Evolutionary conservation across 495 filamentous ascomycete species (phyloP), one percentile per base, ranked within the genome.

Genomic region (Neurospora sp.): DNA sequence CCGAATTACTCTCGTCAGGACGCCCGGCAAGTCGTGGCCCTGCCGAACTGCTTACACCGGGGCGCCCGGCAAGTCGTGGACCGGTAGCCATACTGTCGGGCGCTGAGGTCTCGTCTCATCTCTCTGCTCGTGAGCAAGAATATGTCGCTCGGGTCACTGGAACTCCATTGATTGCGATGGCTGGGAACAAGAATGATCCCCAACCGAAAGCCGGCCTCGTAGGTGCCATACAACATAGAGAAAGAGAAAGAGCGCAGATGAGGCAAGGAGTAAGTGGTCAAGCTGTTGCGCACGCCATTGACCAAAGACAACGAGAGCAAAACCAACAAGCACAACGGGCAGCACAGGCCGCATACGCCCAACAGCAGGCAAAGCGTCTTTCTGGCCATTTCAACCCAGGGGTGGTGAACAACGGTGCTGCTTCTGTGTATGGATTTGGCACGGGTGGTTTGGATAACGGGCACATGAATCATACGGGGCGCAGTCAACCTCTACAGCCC

Each of bases 61-160:
- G 75, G 1, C 80, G 78, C 6, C 80, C 77, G 23, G 75, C 62
- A 72, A 81, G 75, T 66, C 83, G 81, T 76, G 82, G 73, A n/a
- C 77, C 78, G 42, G 74, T 73, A 71, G 85, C 76, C 27, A 69
- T 70, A 11, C 62, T 79, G 1, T 81, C 80, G 0, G 72, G 75
- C 76, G 77, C 87, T 79, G 90, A 93, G 72, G 75, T 88, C 39
- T 87, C 89, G n/a, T 86, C 85, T 3, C 88, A 91, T 72, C 88
- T 97, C 23, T 95, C 94, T 18, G 95, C 95, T n/a, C 91, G 92
- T 9, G 95, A 98, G 80, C 95, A 97, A 78, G 93, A 97, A 79
- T 92, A 97, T 78, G 90, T 98, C 39, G 92, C 95, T n/a, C 89
- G 93, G 40, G 85, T 93, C 74, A 97, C 95, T 8, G 92, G 93